A percentile compares a stretch with the other conserved stretches of the same genome.
Conservation (phyloP, 2,329 filamentous ascomycete species). For the Hypoxylon sp. region DNA sequence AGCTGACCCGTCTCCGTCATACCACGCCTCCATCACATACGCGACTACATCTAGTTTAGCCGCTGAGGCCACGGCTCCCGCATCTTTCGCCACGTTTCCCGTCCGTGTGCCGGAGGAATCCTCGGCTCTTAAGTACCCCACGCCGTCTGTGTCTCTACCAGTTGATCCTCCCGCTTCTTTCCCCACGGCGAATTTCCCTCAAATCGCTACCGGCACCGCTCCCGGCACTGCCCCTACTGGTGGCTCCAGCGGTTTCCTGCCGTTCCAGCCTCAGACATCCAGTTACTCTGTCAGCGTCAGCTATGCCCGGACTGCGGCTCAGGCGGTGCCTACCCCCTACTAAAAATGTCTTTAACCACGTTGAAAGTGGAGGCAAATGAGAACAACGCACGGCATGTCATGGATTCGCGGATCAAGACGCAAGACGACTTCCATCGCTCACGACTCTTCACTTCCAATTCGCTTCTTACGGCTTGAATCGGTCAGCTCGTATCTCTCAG, state of each 20-base stretch:
- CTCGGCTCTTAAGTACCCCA: neutral
- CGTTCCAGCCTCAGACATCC: constrained; percentile 20
- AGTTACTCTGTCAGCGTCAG: neutral
- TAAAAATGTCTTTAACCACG: neutral
- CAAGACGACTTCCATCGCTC: constrained; percentile 12
- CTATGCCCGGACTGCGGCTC: neutral
- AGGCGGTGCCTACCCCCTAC: neutral
- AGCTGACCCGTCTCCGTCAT: constrained; percentile 21
- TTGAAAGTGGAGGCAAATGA: constrained; percentile 4
- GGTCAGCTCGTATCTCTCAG: constrained; percentile 11
- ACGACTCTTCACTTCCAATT: constrained; percentile 21
- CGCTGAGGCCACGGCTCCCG: constrained; percentile 1
- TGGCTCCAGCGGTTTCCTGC: constrained; percentile 12
- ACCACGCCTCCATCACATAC: constrained; percentile 28
- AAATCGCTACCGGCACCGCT: constrained; percentile 8
- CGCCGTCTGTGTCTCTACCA: neutral
- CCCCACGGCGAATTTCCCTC: neutral
- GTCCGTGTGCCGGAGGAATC: neutral
- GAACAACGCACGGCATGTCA: constrained; percentile 5
- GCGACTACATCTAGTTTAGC: constrained; percentile 17
- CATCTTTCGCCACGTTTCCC: constrained; percentile 12
- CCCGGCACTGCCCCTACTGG: constrained; percentile 27
- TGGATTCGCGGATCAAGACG: constrained; percentile 19
- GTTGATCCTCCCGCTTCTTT: constrained; percentile 3
- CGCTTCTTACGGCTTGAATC: constrained; percentile 18